Evolutionary conservation across 306 rosid species (phyloP).

Genomic region (Castanopsis chinensis): DNA sequence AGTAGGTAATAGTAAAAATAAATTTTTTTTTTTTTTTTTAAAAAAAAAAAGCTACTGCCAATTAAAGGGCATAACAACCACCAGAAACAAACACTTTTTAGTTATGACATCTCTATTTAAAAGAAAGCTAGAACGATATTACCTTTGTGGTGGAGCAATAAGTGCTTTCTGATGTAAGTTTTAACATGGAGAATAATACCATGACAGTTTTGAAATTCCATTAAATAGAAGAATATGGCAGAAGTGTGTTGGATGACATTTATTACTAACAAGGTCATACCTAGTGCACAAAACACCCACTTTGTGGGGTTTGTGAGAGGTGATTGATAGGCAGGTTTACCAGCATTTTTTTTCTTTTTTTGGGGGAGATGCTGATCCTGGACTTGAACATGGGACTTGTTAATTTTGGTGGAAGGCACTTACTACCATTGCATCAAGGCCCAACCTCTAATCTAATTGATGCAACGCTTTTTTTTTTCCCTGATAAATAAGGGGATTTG

Average conservation of each 20-base stretch:
- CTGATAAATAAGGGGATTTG: too few relatives aligned
- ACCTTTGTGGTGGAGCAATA: neutral
- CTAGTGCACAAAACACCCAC: too few relatives aligned
- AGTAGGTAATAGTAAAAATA: neutral
- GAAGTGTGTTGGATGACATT: neutral
- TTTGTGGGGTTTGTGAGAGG: too few relatives aligned
- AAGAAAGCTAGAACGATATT: neutral
- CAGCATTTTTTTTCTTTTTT: too few relatives aligned
- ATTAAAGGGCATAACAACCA: neutral
- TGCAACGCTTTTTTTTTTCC: too few relatives aligned
- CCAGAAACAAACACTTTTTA: neutral
- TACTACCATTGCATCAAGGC: too few relatives aligned
- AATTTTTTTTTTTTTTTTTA: too few relatives aligned
- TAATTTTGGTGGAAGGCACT: too few relatives aligned
- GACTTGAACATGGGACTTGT: too few relatives aligned
- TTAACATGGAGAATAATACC: neutral
- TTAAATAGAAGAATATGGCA: neutral
- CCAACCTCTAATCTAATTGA: too few relatives aligned
- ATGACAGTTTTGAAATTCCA: neutral
- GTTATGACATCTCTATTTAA: neutral
- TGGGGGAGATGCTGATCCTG: too few relatives aligned
- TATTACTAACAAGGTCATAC: neutral
- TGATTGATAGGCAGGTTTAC: too few relatives aligned
- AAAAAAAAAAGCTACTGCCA: neutral
- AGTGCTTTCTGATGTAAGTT: neutral